Conservation (phyloP, 192 early-diverging fungal genomes). For the Backusella liffmaniae region DNA sequence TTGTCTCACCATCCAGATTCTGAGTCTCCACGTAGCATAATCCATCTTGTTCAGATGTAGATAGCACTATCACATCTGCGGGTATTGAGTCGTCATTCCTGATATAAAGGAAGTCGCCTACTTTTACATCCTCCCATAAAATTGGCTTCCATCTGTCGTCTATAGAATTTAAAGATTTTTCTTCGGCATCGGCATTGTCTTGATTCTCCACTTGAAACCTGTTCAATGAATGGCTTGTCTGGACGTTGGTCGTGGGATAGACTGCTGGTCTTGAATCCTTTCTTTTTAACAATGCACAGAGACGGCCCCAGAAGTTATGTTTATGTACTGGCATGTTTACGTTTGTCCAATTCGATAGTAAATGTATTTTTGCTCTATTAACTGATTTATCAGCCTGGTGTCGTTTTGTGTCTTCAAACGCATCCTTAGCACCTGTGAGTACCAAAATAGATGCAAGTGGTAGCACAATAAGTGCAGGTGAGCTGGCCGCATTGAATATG, state of each 20-base stretch:
- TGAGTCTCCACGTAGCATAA: slow-evolving; percentile 74
- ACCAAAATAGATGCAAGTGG: slow-evolving; percentile 79
- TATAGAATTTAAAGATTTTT: background rate
- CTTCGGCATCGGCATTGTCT: background rate
- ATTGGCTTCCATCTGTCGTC: slow-evolving; percentile 40
- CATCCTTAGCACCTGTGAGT: slow-evolving; percentile 84
- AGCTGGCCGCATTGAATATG: slow-evolving; percentile 53
- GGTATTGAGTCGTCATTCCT: slow-evolving; percentile 55
- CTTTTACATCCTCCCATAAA: slow-evolving; percentile 56
- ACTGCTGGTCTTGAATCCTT: background rate
- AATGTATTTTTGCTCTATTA: slow-evolving; percentile 62
- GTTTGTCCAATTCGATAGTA: slow-evolving; percentile 59
- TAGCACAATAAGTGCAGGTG: slow-evolving; percentile 74
- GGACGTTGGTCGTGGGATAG: background rate
- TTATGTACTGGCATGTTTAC: slow-evolving; percentile 42
- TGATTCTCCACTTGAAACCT: slow-evolving; percentile 3
- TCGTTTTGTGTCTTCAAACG: slow-evolving; percentile 88
- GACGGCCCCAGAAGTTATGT: slow-evolving; percentile 6
- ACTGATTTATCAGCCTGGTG: slow-evolving; percentile 82
- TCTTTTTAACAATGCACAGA: background rate
- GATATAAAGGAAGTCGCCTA: slow-evolving; percentile 62
- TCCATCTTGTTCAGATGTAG: slow-evolving; percentile 61
- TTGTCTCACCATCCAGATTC: slow-evolving; percentile 81
- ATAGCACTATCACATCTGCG: slow-evolving; percentile 64
- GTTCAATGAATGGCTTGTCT: background rate